These are phyloP conservation scores for Sordaria brevicollis DNA, from an alignment of 495 filamentous ascomycete species.

Conservation along the genomic window DNA sequence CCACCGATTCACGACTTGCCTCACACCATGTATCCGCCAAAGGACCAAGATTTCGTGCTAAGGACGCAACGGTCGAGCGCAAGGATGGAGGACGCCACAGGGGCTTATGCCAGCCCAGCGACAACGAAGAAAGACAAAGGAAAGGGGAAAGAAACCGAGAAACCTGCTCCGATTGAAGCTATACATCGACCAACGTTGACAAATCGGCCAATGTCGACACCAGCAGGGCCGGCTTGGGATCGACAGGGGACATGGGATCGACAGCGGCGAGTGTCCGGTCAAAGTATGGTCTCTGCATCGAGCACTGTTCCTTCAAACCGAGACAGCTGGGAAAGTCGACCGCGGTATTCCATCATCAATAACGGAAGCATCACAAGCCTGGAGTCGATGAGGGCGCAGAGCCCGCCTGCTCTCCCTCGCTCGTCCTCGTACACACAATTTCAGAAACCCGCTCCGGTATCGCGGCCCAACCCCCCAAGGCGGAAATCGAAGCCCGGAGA, in stretches of 20 bases:
- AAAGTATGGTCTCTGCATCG: conserved; percentile 14
- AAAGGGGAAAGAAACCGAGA: not conserved
- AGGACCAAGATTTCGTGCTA: conserved; percentile 16
- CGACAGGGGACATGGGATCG: conserved; percentile 5
- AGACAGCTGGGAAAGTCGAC: conserved; percentile 17
- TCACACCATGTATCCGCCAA: conserved; percentile 14
- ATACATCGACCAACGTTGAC: not conserved
- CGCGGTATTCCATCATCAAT: conserved; percentile 14
- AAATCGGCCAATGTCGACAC: not conserved
- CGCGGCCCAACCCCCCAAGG: not conserved
- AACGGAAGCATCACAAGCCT: conserved; percentile 30
- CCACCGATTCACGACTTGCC: conserved; percentile 4
- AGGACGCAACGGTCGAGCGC: conserved; percentile 16
- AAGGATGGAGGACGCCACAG: conserved; percentile 9
- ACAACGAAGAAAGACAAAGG: not conserved
- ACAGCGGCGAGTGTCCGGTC: conserved; percentile 15
- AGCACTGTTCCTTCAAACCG: conserved; percentile 15
- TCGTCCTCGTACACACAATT: conserved; percentile 4
- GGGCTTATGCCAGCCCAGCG: not conserved
- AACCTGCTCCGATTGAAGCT: not conserved
- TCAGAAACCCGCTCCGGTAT: conserved; percentile 18
- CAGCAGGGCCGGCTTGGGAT: conserved; percentile 1
- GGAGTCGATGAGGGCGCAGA: conserved; percentile 23
- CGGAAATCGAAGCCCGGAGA: conserved; percentile 32
- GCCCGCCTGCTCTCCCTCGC: conserved; percentile 1